Evolutionary conservation across 257 asterid species (phyloP).

Genomic region (Cordia subcordata): DNA sequence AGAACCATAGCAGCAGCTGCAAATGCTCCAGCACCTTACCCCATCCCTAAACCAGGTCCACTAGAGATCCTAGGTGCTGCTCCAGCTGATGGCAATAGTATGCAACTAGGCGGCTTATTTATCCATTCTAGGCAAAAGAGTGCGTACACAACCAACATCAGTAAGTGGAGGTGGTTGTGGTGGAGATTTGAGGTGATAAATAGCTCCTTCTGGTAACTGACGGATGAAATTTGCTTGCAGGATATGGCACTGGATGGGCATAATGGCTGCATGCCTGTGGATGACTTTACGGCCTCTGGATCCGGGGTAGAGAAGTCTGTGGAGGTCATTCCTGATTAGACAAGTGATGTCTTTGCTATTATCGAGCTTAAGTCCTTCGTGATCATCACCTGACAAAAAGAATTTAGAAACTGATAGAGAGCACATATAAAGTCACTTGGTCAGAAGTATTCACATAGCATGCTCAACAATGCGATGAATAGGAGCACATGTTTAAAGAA

Average conservation of each 20-base stretch:
- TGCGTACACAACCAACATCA: conserved; percentile 50
- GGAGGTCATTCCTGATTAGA: too few relatives aligned
- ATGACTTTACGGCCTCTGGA: conserved; percentile 27
- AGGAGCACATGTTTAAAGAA: too few relatives aligned
- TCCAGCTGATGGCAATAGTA: conserved; percentile 46
- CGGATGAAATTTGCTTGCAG: conserved; percentile 31
- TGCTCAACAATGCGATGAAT: too few relatives aligned
- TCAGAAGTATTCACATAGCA: not conserved
- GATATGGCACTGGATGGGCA: conserved; percentile 28
- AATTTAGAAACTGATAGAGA: not conserved
- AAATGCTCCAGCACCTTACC: conserved; percentile 68
- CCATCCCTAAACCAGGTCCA: conserved; percentile 59
- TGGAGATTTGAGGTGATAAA: conserved; percentile 22
- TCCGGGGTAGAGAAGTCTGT: too few relatives aligned
- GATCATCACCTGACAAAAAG: conserved; percentile 36
- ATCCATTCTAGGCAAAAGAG: conserved; percentile 36
- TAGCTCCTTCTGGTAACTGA: conserved; percentile 23
- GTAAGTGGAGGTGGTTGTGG: conserved; percentile 53
- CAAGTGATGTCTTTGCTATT: conserved; percentile 27
- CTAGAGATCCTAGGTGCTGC: conserved; percentile 36
- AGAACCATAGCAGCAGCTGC: conserved; percentile 80
- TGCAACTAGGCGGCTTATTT: conserved; percentile 30
- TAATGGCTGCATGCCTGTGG: conserved; percentile 23
- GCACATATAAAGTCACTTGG: not conserved
- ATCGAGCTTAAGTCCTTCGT: conserved; percentile 37